A percentile compares a stretch with the other conserved stretches of the same genome.
These are phyloP conservation scores for Porodaedalea pini DNA, from an alignment of 1,284 basidiomycete species.

Conservation along the genomic window DNA sequence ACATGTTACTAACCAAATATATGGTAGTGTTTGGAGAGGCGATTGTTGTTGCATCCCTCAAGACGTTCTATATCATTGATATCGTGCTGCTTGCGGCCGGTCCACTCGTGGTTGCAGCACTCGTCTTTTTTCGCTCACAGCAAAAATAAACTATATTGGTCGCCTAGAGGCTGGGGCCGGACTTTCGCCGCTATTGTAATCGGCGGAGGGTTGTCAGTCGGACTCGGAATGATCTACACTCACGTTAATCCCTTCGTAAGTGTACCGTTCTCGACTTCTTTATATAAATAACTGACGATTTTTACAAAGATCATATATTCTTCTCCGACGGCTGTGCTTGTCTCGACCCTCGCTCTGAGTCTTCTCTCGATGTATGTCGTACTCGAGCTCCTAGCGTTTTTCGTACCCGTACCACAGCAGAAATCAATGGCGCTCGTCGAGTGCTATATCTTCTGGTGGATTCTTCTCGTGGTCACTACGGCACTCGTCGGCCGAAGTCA, in stretches of 20 bases:
- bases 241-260: slow-evolving; percentile 64
- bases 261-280: slow-evolving; percentile 16
- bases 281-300: neutral
- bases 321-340: slow-evolving; percentile 47
- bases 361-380: slow-evolving; percentile 45
- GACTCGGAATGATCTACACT: slow-evolving; percentile 47
- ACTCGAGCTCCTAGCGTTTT: slow-evolving; percentile 32
- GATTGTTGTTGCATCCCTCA: slow-evolving; percentile 52
- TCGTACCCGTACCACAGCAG: slow-evolving; percentile 33
- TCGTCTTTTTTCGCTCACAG: slow-evolving; percentile 36
- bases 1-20: slow-evolving; percentile 6
- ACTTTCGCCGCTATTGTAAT: slow-evolving; percentile 58
- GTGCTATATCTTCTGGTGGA: slow-evolving; percentile 35
- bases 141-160: slow-evolving; percentile 21
- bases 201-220: slow-evolving; percentile 42
- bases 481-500: slow-evolving; percentile 25
- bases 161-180: slow-evolving; percentile 44
- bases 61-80: slow-evolving; percentile 51
- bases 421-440: slow-evolving; percentile 29
- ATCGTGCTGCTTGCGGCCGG: slow-evolving; percentile 58
- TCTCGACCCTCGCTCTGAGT: slow-evolving; percentile 46
- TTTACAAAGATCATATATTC: slow-evolving; percentile 56
- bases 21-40: slow-evolving; percentile 55
- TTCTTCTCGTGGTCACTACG: slow-evolving; percentile 32
- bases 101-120: slow-evolving; percentile 49